Evolutionary conservation across 257 asterid genomes (phyloP), one percentile per base, ranked within the genome.

Genomic region (Handroanthus guayacan): DNA sequence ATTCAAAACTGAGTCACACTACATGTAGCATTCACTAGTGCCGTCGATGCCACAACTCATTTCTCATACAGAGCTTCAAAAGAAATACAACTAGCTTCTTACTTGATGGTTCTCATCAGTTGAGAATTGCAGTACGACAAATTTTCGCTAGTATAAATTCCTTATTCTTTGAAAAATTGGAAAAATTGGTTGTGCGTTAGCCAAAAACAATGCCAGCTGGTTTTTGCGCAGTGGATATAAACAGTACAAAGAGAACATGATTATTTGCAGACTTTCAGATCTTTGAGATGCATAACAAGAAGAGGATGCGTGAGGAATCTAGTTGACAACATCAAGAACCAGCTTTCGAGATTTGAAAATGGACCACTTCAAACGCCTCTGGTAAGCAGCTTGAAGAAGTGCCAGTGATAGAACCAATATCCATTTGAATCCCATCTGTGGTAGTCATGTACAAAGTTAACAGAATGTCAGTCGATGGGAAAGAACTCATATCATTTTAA

Each of bases 381-480:
- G 87, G 18, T 91, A 91, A 77, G 85, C 95, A 61, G 97, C 97
- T 82, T 91, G 95, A 77, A 91, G 91, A 36, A 91, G 91, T 47
- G 97, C 97, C 50, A 91, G 82, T 13, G 95, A 91, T 12, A 91
- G 86, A 56, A 91, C 95, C 17, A 91, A 82, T 58, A 91, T 91
- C 97, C 97, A 91, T 81, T 91, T 91, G 86, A 91, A 87, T 64
- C 97, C 97, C 97, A 91, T 91, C 97, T 91, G 94, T 45, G 18
- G 57, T 48, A 8, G 47, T 44, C 20, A 69, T 38, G 48, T 18
- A 44, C 20, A 10, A 5, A 1, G 61, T 11, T 25, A 39, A 66
- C 4, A 11, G 52, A 1, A 62, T 16, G 79, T 78, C 36, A 16
- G 38, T 12, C 37, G 66, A 16, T 6, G 3, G 14, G 6, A 10